phyloP scores from a whole-genome alignment of 495 filamentous ascomycete species.

The Trichoderma asperelloides region DNA sequence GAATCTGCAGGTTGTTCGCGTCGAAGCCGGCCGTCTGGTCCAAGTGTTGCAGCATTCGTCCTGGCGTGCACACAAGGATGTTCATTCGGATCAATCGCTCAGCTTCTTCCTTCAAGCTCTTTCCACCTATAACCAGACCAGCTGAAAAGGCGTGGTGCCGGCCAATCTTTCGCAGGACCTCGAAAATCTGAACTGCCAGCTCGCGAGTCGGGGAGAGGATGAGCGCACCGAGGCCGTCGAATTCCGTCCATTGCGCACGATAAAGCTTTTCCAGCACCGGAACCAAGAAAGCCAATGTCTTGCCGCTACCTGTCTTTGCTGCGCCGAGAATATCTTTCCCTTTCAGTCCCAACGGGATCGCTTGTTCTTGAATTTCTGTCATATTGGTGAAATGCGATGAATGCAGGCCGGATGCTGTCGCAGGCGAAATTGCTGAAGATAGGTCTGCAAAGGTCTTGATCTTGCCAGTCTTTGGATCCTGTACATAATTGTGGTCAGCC shows the following conservation, averaged over 20 bases:
- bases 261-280: conserved; percentile 95
- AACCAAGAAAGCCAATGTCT: conserved; percentile 88
- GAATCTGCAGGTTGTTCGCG: conserved; percentile 79
- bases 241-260: conserved; percentile 76
- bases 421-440: conserved; percentile 60
- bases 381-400: conserved; percentile 82
- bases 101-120: conserved; percentile 78
- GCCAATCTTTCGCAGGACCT: conserved; percentile 84
- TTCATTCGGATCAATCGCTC: conserved; percentile 89
- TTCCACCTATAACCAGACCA: conserved; percentile 91
- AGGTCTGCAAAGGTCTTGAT: conserved; percentile 63
- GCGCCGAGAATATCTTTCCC: conserved; percentile 87
- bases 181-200: conserved; percentile 94
- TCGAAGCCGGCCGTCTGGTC: conserved; percentile 90
- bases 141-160: conserved; percentile 86
- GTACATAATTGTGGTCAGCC: conserved; percentile 9
- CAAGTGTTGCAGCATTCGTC: conserved; percentile 89
- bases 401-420: conserved; percentile 72
- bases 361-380: conserved; percentile 85
- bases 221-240: conserved; percentile 85
- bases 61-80: conserved; percentile 93
- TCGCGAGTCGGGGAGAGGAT: conserved; percentile 93
- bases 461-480: conserved; percentile 39
- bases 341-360: conserved; percentile 77
- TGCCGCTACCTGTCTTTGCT: conserved; percentile 93